These are phyloP conservation scores for Rhododendron henanense DNA, from an alignment of 148 eudicot genomes.

Conservation along the genomic window DNA sequence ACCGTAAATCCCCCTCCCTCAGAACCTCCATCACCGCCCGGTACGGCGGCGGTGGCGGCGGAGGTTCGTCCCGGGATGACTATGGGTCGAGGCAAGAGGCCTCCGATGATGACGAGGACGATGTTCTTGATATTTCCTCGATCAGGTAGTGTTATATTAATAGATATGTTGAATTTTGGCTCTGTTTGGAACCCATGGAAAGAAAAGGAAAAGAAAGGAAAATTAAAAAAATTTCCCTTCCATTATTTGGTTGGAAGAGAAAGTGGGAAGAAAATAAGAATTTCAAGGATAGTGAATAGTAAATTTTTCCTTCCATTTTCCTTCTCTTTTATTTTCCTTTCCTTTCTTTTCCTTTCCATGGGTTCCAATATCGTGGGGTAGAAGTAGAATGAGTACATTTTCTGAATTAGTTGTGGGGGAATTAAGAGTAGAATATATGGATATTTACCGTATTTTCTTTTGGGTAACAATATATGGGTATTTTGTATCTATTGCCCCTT, in stretches of 20 bases:
- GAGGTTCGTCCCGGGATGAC: slow-evolving; percentile 15
- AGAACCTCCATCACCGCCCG: slow-evolving; percentile 37
- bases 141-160: slow-evolving; percentile 29
- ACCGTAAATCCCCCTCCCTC: slow-evolving; percentile 7
- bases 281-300: no score
- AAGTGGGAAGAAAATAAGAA: no score
- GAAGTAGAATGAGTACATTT: neutral
- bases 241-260: no score
- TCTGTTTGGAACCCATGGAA: no score
- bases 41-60: slow-evolving; percentile 31
- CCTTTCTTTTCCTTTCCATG: no score
- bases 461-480: neutral
- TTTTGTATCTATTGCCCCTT: no score
- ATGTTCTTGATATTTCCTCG: slow-evolving; percentile 41
- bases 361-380: neutral
- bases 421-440: neutral
- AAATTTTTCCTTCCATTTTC: no score
- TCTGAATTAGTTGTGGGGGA: neutral
- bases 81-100: slow-evolving; percentile 4
- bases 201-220: no score
- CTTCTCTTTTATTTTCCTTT: no score
- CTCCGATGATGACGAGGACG: slow-evolving; percentile 34
- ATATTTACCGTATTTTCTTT: no score
- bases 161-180: neutral
- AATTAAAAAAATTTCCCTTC: no score